Evolutionary conservation across 192 early-diverging fungal genomes (phyloP).

Genomic region (Backusella liffmaniae): DNA sequence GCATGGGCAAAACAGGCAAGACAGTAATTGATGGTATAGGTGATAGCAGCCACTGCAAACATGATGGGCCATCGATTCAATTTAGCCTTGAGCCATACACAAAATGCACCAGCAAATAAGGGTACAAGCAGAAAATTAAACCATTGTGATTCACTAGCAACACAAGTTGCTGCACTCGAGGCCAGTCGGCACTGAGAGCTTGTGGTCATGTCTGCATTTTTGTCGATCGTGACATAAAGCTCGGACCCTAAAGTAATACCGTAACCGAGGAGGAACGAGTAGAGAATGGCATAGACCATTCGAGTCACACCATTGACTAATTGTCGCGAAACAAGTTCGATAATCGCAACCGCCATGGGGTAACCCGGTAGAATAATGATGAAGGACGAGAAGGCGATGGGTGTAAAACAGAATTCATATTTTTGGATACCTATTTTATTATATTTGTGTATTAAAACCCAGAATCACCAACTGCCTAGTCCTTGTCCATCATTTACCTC

Average conservation of each 20-base stretch:
- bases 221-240: slow-evolving; percentile 15
- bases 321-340: slow-evolving; percentile 87
- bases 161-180: not conserved
- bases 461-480: no score
- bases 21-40: slow-evolving; percentile 63
- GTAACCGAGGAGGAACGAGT: slow-evolving; percentile 74
- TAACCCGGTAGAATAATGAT: slow-evolving; percentile 77
- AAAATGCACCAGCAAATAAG: slow-evolving; percentile 45
- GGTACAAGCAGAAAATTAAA: slow-evolving; percentile 50
- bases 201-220: not conserved
- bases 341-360: slow-evolving; percentile 77
- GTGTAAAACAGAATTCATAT: slow-evolving; percentile 62
- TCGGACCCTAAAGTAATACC: slow-evolving; percentile 57
- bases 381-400: slow-evolving; percentile 57
- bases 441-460: no score
- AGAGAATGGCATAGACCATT: slow-evolving; percentile 78
- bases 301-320: slow-evolving; percentile 86
- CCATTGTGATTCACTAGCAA: slow-evolving; percentile 17
- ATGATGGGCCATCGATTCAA: slow-evolving; percentile 72
- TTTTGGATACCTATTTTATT: slow-evolving; percentile 20
- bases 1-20: slow-evolving; percentile 47
- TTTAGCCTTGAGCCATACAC: slow-evolving; percentile 43
- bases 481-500: not conserved
- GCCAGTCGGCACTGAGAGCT: not conserved
- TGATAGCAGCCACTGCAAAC: slow-evolving; percentile 61